A percentile compares a stretch with the other conserved stretches of the same genome.
These are phyloP conservation scores for Rosa multiflora DNA, from an alignment of 306 rosid species.

Conservation along the genomic window DNA sequence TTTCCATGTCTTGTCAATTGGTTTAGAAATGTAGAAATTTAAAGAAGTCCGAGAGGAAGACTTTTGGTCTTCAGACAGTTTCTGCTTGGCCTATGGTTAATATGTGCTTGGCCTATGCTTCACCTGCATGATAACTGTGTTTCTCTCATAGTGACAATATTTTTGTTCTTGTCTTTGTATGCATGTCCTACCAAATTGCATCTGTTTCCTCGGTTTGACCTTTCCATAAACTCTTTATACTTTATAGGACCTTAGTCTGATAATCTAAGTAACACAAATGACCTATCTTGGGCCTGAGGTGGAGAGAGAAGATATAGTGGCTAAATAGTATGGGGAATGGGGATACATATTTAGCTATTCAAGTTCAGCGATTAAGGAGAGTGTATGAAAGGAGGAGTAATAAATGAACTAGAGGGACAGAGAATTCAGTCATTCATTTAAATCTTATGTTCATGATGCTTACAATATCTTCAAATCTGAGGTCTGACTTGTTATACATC, in stretches of 20 bases:
- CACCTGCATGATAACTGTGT: not conserved
- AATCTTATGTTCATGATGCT: not conserved
- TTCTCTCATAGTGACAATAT: not conserved
- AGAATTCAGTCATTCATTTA: not conserved
- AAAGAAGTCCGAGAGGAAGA: not conserved
- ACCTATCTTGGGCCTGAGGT: not conserved
- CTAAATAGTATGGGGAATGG: not conserved
- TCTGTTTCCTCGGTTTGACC: not conserved
- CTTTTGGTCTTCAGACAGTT: not conserved
- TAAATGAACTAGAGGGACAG: not conserved
- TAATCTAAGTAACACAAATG: not conserved
- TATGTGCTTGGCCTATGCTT: not conserved
- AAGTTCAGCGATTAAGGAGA: not conserved
- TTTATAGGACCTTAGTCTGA: not conserved
- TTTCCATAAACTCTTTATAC: not conserved
- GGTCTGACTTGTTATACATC: not conserved
- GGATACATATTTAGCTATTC: not conserved
- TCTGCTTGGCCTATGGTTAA: not conserved
- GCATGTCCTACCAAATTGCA: not conserved
- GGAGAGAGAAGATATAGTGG: not conserved
- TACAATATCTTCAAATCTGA: not conserved
- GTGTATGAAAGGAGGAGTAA: not conserved
- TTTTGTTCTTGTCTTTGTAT: not conserved
- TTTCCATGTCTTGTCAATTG: not conserved
- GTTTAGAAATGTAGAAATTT: not conserved